Base-by-base conservation (phyloP, 345 rosid species). In the Clarkia xantiana region DNA sequence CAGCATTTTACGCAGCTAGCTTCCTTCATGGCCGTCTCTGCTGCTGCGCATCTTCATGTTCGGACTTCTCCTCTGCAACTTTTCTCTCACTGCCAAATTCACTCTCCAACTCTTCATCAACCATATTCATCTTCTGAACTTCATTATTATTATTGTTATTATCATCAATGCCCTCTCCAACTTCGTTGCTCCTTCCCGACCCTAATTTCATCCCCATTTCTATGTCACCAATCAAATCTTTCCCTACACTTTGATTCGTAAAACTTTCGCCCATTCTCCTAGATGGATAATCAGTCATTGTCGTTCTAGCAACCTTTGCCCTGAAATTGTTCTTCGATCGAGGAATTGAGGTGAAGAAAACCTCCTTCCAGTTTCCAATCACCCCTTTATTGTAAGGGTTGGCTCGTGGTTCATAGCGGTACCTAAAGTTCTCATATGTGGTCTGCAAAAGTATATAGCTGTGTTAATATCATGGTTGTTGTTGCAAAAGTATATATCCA, bases 341-440 rank as follows among this genome's bases (percentile, higher is more conserved):
- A 44, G 90, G 76, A 55, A 91, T 70, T 0, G 50, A 64, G 36
- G 94, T 71, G 76, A 75, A 78, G 65, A 91, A 82, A 11, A 77
- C 69, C 61, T 82, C 82, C 81, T 51, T 70, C 65, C 82, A 84
- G 60, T 91, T 91, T 20, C 64, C 51, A 6, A 80, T 13, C 36
- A 80, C 50, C 50, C 98, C 98, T 72, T 45, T 76, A 71, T 86
- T 74, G 58, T 65, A 91, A 2, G 98, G 96, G 69, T 84, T 91
- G 53, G 62, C 60, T 9, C 47, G 78, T 25, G 71, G 61, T 45
- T 78, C 87, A 57, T 84, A 84, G 18, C 76, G 84, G 55, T 71
- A 74, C 70, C 90, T 84, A 53, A 84, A 84, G 66, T 86, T 91
- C 56, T 91, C 98, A 25, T 91, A 81, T 0, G 98, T 91, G 22